A percentile compares a stretch with the other conserved stretches of the same genome.
These are phyloP conservation scores for Pistacia vera DNA, from an alignment of 345 rosid genomes.

Conservation along the genomic window DNA sequence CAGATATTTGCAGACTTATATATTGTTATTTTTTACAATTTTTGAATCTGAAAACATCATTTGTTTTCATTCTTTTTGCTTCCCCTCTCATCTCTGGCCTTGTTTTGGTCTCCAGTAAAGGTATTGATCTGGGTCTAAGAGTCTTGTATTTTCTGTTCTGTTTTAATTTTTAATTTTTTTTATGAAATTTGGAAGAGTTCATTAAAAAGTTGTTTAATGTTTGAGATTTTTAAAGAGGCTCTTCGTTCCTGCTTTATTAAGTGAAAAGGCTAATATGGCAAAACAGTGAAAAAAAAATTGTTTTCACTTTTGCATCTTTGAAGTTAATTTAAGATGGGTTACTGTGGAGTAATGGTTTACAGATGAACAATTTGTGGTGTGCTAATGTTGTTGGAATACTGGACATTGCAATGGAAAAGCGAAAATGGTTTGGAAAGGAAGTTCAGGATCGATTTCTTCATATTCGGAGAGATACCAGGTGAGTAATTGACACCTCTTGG, in stretches of 20 bases:
- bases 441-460: conserved; percentile 4
- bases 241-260: no score
- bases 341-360: conserved; percentile 20
- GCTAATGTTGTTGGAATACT: conserved; percentile 38
- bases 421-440: conserved; percentile 72
- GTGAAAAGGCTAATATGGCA: no score
- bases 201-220: no score
- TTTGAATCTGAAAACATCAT: conserved; percentile 30
- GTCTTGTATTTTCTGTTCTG: no score
- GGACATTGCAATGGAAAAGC: conserved; percentile 72
- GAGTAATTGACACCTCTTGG: background rate
- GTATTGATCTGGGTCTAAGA: no score
- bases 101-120: no score
- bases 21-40: conserved; percentile 7
- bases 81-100: no score
- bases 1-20: conserved; percentile 26
- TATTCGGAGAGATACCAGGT: no score
- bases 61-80: conserved; percentile 15
- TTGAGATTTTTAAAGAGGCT: no score
- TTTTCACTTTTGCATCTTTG: conserved; percentile 15
- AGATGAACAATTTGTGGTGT: conserved; percentile 40
- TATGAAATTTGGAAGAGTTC: no score
- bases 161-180: no score
- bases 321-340: conserved; percentile 13
- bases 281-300: background rate